Conservation (phyloP, 345 rosid genomes). For the Eucalyptus lansdowneana region DNA sequence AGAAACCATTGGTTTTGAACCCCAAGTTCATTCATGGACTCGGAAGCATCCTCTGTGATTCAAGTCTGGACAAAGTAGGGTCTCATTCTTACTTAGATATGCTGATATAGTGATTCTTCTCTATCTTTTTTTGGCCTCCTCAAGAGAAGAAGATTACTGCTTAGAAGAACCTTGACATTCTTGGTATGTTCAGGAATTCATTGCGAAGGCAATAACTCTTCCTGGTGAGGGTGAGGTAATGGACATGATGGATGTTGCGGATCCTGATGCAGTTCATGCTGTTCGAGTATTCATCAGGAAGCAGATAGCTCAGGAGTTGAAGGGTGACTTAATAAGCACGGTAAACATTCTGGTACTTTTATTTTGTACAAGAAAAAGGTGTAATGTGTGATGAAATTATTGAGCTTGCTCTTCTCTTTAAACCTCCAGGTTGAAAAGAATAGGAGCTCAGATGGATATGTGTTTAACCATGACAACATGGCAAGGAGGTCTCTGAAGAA, state of each 20-base stretch:
- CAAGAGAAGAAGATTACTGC: not conserved
- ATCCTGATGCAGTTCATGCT: constrained; percentile 95
- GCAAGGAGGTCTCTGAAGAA: constrained; percentile 86
- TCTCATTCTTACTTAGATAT: not conserved
- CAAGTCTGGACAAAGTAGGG: constrained; percentile 74
- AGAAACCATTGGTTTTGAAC: constrained; percentile 51
- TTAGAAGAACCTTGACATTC: not conserved
- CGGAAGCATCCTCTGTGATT: constrained; percentile 55
- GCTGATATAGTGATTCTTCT: not conserved
- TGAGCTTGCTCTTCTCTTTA: not conserved
- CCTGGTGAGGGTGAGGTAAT: constrained; percentile 98
- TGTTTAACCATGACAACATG: constrained; percentile 76
- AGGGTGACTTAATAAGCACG: constrained; percentile 54
- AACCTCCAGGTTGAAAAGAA: constrained; percentile 53
- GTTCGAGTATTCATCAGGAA: constrained; percentile 80
- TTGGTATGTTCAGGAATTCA: constrained; percentile 52
- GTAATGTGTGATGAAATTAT: not conserved
- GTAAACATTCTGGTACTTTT: constrained; percentile 15
- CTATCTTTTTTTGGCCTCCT: not conserved
- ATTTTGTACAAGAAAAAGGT: not conserved
- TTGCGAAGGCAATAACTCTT: constrained; percentile 79
- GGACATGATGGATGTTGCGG: constrained; percentile 99
- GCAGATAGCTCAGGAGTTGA: constrained; percentile 82
- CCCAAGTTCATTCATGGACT: constrained; percentile 73
- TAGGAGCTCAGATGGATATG: constrained; percentile 65